phyloP scores from a whole-genome alignment of 179 eudicot genomes.

The Silene vulgaris region DNA sequence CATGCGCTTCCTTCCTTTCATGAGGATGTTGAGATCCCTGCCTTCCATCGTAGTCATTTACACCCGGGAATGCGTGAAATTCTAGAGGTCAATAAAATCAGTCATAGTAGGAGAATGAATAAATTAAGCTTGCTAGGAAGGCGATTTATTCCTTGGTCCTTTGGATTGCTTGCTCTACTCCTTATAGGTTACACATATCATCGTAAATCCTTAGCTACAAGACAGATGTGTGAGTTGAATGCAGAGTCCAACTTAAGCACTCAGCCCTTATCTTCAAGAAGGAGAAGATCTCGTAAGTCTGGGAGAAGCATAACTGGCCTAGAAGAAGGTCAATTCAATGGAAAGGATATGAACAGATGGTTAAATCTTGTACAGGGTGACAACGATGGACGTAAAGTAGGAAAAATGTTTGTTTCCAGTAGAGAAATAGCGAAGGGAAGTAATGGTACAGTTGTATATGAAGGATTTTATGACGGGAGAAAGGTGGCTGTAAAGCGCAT shows the following conservation, averaged over 20 bases:
- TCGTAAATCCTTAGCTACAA: conserved; percentile 19
- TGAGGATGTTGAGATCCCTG: conserved; percentile 31
- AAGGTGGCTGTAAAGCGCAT: conserved; percentile 89
- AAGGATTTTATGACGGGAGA: conserved; percentile 85
- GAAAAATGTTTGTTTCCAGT: conserved; percentile 59
- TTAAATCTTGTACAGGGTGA: conserved; percentile 34
- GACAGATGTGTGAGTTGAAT: conserved; percentile 21
- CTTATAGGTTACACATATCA: conserved; percentile 30
- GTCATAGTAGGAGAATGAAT: conserved; percentile 16
- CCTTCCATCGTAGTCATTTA: conserved; percentile 22
- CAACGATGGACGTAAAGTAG: conserved; percentile 52
- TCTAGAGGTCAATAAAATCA: conserved; percentile 22
- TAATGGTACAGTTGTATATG: conserved; percentile 88
- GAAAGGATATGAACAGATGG: conserved; percentile 32
- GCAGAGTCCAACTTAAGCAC: conserved; percentile 28
- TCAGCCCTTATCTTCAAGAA: conserved; percentile 39
- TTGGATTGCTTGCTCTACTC: conserved; percentile 32
- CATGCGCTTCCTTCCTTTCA: conserved; percentile 29
- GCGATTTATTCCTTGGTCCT: conserved; percentile 30
- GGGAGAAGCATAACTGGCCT: conserved; percentile 39
- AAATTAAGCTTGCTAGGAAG: conserved; percentile 26
- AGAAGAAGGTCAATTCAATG: conserved; percentile 35
- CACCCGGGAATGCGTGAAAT: conserved; percentile 29
- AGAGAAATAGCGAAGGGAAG: conserved; percentile 91
- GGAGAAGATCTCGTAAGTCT: conserved; percentile 60